These are phyloP conservation scores for Cyberlindnera samutprakarnensis DNA, from an alignment of 805 yeast genomes.

Conservation along the genomic window DNA sequence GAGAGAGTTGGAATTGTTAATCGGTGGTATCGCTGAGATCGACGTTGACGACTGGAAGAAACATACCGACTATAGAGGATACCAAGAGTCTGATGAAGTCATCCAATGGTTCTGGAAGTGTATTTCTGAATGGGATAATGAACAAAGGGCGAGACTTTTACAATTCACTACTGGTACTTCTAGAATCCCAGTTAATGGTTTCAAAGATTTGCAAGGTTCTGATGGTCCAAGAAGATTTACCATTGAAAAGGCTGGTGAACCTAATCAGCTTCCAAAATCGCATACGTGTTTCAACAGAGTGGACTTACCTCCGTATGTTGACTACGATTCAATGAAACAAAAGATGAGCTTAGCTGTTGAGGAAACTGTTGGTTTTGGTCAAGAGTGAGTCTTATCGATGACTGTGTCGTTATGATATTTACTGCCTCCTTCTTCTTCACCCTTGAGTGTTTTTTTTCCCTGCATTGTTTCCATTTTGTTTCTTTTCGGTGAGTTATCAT, in stretches of 20 bases:
- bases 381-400: conserved; percentile 47
- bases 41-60: conserved; percentile 99
- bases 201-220: conserved; percentile 96
- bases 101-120: conserved; percentile 99
- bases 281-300: conserved; percentile 99
- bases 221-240: conserved; percentile 99
- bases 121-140: conserved; percentile 89
- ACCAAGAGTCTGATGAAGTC: conserved; percentile 92
- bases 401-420: too few species aligned
- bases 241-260: conserved; percentile 95
- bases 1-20: conserved; percentile 90
- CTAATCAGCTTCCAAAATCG: conserved; percentile 88
- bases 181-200: conserved; percentile 97
- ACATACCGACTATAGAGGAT: conserved; percentile 97
- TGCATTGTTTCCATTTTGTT: too few species aligned
- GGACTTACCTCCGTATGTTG: conserved; percentile 90
- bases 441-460: too few species aligned
- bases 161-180: conserved; percentile 99
- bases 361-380: conserved; percentile 98
- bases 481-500: too few species aligned
- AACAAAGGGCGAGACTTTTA: conserved; percentile 88
- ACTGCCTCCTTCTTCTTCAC: too few species aligned
- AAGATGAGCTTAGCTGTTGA: conserved; percentile 95
- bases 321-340: conserved; percentile 76
- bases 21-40: conserved; percentile 97